Base-by-base conservation (phyloP, 805 yeast species). In the Wickerhamia fluorescens region DNA sequence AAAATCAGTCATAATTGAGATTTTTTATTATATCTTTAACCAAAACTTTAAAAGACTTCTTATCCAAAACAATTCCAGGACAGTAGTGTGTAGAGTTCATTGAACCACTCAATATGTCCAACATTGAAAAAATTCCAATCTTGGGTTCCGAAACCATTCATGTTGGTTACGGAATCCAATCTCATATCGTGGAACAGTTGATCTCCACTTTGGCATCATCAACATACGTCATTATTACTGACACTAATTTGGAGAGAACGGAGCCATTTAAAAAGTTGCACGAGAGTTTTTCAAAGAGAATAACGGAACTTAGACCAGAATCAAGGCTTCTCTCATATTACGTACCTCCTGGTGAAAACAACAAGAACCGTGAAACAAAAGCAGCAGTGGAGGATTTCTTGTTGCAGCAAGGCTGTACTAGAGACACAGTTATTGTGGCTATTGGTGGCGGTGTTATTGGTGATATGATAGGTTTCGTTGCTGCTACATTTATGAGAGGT, bases 401-500 rank as follows among this genome's bases (percentile, higher is more conserved):
- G 47, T 69, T 92, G 37, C 47, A 58, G 4, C 60, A 85, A 48
- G 94, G 95, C 15, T 92, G 98, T 56, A 92, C 97, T 10, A 75
- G 98, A 58, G 98, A 92, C 53, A 87, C 97, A 3, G 85, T 92
- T 15, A 77, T 92, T 33, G 60, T 92, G 27, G 98, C 98, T 6
- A 75, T 92, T 35, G 98, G 98, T 37, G 98, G 98, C 42, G 98
- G 98, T 45, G 94, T 92, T 29, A 89, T 92, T 56, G 98, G 98
- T 36, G 98, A 92, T 52, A 89, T 92, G 98, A 84, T 89, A 41
- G 98, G 98, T 4, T 92, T 76, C 53, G 97, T 92, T 23, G 98
- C 98, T n/a, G 89, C 98, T 18, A 92, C 98, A 2, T 92, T 92
- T 56, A 92, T 92, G 98, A 74, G 98, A 53, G 98, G 98, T 33